A percentile compares a stretch with the other conserved stretches of the same genome.
These are phyloP conservation scores for Dissoconium aciculare DNA, from an alignment of 2,329 filamentous ascomycete species.

Conservation along the genomic window DNA sequence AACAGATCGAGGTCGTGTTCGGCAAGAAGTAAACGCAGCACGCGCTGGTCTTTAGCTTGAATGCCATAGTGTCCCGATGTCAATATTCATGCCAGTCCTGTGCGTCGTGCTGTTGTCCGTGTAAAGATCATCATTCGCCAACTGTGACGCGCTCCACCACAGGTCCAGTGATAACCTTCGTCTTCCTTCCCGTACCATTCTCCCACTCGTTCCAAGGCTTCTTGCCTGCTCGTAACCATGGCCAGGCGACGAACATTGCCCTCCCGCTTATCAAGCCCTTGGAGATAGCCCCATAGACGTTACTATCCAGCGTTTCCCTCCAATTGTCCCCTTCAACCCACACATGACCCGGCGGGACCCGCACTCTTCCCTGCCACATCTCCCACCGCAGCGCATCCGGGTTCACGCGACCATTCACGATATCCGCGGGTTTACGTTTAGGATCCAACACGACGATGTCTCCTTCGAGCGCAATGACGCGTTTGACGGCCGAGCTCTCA, in stretches of 20 bases:
- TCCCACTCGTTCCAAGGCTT: constrained; percentile 41
- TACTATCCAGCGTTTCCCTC: constrained; percentile 63
- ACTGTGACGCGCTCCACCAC: no score
- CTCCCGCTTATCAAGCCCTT: constrained; percentile 59
- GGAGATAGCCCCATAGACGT: constrained; percentile 62
- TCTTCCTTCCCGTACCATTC: constrained; percentile 8
- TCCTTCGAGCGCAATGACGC: constrained; percentile 66
- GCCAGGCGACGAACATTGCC: constrained; percentile 58
- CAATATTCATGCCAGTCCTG: no score
- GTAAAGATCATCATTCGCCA: no score
- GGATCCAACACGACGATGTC: constrained; percentile 54
- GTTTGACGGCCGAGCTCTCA: constrained; percentile 58
- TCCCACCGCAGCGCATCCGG: constrained; percentile 19
- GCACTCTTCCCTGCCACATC: constrained; percentile 27
- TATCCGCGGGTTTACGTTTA: constrained; percentile 21
- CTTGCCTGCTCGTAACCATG: constrained; percentile 43
- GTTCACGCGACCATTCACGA: constrained; percentile 22
- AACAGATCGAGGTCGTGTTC: constrained; percentile 35
- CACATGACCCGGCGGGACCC: constrained; percentile 68
- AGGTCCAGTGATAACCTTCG: neutral
- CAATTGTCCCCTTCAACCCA: constrained; percentile 91
- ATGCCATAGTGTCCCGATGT: no score
- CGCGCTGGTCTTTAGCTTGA: no score
- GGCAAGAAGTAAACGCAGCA: constrained; percentile 16
- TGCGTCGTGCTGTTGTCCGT: no score